Evolutionary conservation across 2,329 filamentous ascomycete species (phyloP).

Genomic region (Claviceps lovelessii): DNA sequence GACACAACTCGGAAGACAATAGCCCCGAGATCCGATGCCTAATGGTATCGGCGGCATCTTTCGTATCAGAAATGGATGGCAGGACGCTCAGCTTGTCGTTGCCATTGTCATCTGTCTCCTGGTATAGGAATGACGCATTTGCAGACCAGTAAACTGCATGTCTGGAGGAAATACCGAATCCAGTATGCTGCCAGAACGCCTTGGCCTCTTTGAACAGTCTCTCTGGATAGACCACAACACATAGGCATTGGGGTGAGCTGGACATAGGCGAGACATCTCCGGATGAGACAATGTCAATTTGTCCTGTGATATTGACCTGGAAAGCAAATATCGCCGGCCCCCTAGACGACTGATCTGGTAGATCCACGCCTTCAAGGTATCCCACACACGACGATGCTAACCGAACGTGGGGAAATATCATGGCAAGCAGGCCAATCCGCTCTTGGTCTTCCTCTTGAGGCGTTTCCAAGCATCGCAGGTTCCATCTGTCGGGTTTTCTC

Average conservation of each 20-base stretch:
- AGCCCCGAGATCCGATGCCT: constrained; percentile 8
- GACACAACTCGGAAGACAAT: constrained; percentile 7
- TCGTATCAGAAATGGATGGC: constrained; percentile 3
- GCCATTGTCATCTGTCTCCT: not conserved
- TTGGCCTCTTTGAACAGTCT: constrained; percentile 11
- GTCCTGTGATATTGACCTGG: not conserved
- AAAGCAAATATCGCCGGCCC: not conserved
- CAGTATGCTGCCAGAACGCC: constrained; percentile 18
- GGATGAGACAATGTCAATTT: not conserved
- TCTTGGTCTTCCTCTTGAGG: not conserved
- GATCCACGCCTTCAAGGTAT: constrained; percentile 8
- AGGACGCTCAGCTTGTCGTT: not conserved
- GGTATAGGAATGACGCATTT: constrained; percentile 9
- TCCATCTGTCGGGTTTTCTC: not conserved
- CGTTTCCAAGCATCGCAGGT: not conserved
- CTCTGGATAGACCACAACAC: constrained; percentile 7
- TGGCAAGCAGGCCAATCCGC: not conserved
- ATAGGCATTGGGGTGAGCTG: constrained; percentile 6
- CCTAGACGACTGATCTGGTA: not conserved
- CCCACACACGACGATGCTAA: constrained; percentile 3
- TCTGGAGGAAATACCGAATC: constrained; percentile 16
- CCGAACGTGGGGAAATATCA: constrained; percentile 8
- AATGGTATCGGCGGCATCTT: constrained; percentile 6
- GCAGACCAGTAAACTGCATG: constrained; percentile 13
- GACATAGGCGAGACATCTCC: not conserved